Evolutionary conservation across 176 grass and related monocot genomes (phyloP), one percentile per base, ranked within the genome.

Genomic region (Eragrostis nindensis): DNA sequence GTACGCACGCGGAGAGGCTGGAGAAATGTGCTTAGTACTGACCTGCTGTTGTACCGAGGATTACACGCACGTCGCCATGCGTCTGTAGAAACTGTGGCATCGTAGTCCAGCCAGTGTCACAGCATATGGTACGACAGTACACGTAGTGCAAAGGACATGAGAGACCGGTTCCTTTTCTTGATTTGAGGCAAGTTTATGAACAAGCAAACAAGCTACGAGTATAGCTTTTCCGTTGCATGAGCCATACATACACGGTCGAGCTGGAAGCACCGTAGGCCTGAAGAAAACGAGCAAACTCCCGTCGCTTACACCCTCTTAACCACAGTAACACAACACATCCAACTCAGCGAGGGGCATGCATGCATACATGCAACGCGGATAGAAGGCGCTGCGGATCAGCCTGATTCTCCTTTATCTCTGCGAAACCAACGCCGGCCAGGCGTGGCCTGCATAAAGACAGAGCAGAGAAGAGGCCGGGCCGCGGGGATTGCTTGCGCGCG

Each of bases 401-500:
- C 54, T 11, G 39, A 62, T 12, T 27, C 32, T 36, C 32, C 32
- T 8, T 0, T 5, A 3, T 5, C 11, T 32, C 60, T 24, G 43
- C 19, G 13, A 16, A 63, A 64, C 45, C n/a, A 15, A 75, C 19
- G 49, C 57, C n/a, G n/a, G n/a, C n/a, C n/a, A n/a, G n/a, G n/a
- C n/a, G 57, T 48, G 68, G 26, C 46, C 46, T 32, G 70, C 45
- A 46, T 62, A 77, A 61, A n/a, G n/a, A n/a, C n/a, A n/a, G n/a
- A n/a, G n/a, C 77, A 55, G 14, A 27, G 57, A 7, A 59, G 14
- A 0, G 21, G n/a, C 44, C 63, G 36, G 30, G 1, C 21, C 6
- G 44, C 22, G 17, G 27, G 63, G 61, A 74, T 89, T 89, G 77
- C 77, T 80, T 89, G 27, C 27, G 2, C 16, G 66, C 87, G 48